These are phyloP conservation scores for Hydnum rufescens DNA, from an alignment of 768 basidiomycete genomes.

Conservation along the genomic window DNA sequence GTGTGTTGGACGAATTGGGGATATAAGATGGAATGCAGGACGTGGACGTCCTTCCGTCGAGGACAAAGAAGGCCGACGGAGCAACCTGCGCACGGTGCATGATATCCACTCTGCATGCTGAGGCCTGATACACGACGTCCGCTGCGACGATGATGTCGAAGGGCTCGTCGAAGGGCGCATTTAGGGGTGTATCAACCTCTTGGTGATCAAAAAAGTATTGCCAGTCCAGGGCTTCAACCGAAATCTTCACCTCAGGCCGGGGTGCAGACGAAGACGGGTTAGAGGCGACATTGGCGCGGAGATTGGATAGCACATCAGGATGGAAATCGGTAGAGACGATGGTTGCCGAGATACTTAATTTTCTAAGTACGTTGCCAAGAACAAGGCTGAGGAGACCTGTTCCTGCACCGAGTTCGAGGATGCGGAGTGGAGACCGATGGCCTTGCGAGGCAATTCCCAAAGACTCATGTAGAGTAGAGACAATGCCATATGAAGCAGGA, in stretches of 20 bases:
- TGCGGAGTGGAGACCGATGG: constrained; percentile 18
- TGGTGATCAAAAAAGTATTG: constrained; percentile 14
- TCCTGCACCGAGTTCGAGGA: constrained; percentile 69
- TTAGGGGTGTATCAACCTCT: constrained; percentile 17
- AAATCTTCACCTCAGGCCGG: constrained; percentile 9
- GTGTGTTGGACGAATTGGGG: constrained; percentile 40
- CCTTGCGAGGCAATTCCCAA: no score
- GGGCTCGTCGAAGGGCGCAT: constrained; percentile 19
- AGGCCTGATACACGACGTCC: constrained; percentile 59
- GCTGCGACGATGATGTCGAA: constrained; percentile 63
- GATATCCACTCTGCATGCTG: constrained; percentile 52
- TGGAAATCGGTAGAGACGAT: constrained; percentile 66
- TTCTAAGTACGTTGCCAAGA: constrained; percentile 28
- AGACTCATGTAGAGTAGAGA: neutral
- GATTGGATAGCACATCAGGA: constrained; percentile 51
- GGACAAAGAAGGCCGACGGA: constrained; percentile 17
- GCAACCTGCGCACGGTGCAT: constrained; percentile 32
- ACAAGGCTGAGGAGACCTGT: constrained; percentile 65
- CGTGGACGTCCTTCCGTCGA: neutral
- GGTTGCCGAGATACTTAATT: constrained; percentile 9
- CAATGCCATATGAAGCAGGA: constrained; percentile 6
- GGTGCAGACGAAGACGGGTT: constrained; percentile 22
- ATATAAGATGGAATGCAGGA: constrained; percentile 40
- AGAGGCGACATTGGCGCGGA: constrained; percentile 33
- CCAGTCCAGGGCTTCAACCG: constrained; percentile 49